Base-by-base conservation (phyloP, 1,284 basidiomycete genomes). In the Mixia osmundae region DNA sequence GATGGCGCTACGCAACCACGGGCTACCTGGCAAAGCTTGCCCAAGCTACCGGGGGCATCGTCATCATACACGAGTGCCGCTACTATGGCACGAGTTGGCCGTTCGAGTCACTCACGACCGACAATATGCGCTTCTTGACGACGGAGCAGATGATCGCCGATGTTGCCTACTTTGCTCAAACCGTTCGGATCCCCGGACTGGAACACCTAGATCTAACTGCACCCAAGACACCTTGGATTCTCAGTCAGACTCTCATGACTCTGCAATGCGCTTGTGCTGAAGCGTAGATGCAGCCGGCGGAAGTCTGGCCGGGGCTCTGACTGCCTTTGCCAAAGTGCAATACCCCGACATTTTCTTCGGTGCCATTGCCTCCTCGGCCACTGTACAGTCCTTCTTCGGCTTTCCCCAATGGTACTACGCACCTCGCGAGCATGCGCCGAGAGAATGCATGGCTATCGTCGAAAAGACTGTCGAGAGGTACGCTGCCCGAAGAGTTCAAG, bases 311-410 rank as follows among this genome's bases (percentile, higher is more conserved):
- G 89, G 89, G 34, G 87, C 82, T 4, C 71, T 87, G 12, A 74
- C 83, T 0, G 89, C 89, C 0, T 82, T 94, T 50, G 83, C 94
- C 75, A 71, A 69, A 34, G 59, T 79, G 22, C 61, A 83, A 8
- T 82, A 82, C 50, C 85, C 85, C 0, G 69, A 89, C 19, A 62
- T 89, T 9, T 77, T 87, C 3, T 87, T 68, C 56, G 89, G 85
- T 14, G 76, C 79, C 0, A 89, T 95, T 44, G 82, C 83, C 1
- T 80, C 76, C 7, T n/a, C n/a, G n/a, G n/a, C n/a, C n/a, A n/a
- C n/a, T n/a, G n/a, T n/a, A n/a, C n/a, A n/a, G n/a, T n/a, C n/a
- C n/a, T n/a, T n/a, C n/a, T n/a, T n/a, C n/a, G n/a, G n/a, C n/a
- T n/a, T n/a, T n/a, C n/a, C n/a, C n/a, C n/a, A n/a, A n/a, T n/a